These are phyloP conservation scores for Hypseocharis bilobata DNA, from an alignment of 441 rosid genomes.

Conservation along the genomic window DNA sequence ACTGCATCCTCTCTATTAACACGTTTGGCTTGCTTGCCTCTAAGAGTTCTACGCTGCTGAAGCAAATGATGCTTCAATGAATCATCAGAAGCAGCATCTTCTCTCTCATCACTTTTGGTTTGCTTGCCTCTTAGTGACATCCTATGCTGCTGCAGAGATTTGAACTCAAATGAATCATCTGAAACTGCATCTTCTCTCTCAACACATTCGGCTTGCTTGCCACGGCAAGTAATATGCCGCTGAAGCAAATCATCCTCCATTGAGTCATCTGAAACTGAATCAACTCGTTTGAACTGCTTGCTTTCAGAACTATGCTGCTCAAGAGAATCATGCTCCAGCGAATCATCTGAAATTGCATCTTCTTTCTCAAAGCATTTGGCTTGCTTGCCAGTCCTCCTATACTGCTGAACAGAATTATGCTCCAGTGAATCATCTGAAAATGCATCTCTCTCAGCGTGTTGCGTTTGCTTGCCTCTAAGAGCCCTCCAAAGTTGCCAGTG, in stretches of 20 bases:
- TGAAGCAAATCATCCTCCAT: constrained; percentile 21
- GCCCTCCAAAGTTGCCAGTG: too few species aligned
- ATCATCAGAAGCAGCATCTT: constrained; percentile 32
- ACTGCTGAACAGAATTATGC: constrained; percentile 18
- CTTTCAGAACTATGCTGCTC: neutral
- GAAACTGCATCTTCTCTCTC: constrained; percentile 39
- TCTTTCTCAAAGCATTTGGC: constrained; percentile 28
- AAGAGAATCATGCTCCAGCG: constrained; percentile 27
- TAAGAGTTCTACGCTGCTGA: constrained; percentile 21
- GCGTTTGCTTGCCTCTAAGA: too few species aligned
- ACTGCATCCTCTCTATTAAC: constrained; percentile 35
- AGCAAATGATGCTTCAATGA: constrained; percentile 23
- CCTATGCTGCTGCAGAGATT: constrained; percentile 28
- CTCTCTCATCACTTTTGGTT: constrained; percentile 21
- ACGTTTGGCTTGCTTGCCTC: constrained; percentile 25
- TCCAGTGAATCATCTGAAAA: constrained; percentile 22
- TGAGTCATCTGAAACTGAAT: constrained; percentile 31
- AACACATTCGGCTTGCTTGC: constrained; percentile 22
- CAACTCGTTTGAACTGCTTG: constrained; percentile 31
- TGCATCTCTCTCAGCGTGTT: constrained; percentile 20
- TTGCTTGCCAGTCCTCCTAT: constrained; percentile 18
- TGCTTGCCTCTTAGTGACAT: constrained; percentile 35
- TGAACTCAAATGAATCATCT: constrained; percentile 37
- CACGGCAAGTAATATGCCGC: constrained; percentile 24
- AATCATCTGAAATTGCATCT: constrained; percentile 52